Base-by-base conservation (phyloP, 306 rosid genomes). In the Glycine tomentella region DNA sequence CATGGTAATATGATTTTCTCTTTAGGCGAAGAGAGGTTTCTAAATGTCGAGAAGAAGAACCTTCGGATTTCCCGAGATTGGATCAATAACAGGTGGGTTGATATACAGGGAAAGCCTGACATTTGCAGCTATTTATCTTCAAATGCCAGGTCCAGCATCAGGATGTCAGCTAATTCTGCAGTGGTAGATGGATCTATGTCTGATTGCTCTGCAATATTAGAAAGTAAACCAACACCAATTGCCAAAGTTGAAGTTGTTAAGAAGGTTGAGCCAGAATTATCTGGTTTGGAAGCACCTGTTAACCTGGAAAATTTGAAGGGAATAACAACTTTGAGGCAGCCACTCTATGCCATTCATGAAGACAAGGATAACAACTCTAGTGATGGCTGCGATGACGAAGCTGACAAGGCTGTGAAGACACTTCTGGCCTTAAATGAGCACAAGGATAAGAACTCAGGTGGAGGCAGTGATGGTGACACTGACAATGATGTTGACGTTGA, bases 31-130 rank as follows among this genome's bases (percentile, higher is more conserved):
- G 87, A 75, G 55, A 87, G 66, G 89, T 68, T 80, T 51, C 74
- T 91, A 79, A 78, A 15, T 42, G 66, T 87, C 11, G 84, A 87
- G 71, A 85, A 71, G 78, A 86, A 84, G 77, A 31, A 89, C 48
- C 17, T 91, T 74, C 86, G 97, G 71, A 79, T 84, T 84, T 87
- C 97, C 15, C 89, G 76, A 81, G 98, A 93, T 45, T 91, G 97
- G 97, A 49, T 87, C 72, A 87, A 78, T 66, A 75, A 88, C 84
- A 85, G 66, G 68, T 93, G 98, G 98, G 83, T 90, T 74, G 92
- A 84, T 71, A 76, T 90, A 76, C 75, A 14, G 71, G 62, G 80
- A 66, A 90, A 79, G 85, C 89, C 90, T 7, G 87, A 90, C 79
- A 86, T 91, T 44, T 77, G 86, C 80, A 70, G 84, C 65, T 46